A percentile compares a stretch with the other conserved stretches of the same genome.
Evolutionary conservation across 306 rosid genomes (phyloP).

Genomic region (Spatholobus suberectus): DNA sequence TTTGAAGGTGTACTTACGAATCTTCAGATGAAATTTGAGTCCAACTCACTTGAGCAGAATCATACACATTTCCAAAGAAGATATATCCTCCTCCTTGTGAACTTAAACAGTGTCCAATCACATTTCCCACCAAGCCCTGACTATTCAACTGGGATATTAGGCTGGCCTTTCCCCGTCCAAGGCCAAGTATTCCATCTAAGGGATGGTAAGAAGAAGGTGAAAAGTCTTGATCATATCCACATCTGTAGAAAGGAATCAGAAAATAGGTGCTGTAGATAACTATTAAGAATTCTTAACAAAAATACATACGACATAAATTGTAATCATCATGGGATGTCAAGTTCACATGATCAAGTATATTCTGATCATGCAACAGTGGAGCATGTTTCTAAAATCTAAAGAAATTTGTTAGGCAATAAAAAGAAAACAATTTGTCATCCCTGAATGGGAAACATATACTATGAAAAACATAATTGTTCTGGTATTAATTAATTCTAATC

Average conservation of each 20-base stretch:
- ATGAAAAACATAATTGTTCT: background rate
- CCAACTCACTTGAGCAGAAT: conserved; percentile 67
- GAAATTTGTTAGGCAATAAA: background rate
- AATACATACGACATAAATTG: background rate
- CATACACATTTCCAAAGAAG: conserved; percentile 80
- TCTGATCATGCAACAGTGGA: background rate
- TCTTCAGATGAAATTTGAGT: conserved; percentile 64
- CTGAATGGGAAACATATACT: background rate
- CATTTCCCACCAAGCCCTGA: conserved; percentile 71
- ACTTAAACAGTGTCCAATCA: conserved; percentile 89
- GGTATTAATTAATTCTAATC: background rate
- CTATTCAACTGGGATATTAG: conserved; percentile 74
- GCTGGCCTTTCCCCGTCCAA: conserved; percentile 88
- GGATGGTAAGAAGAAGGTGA: conserved; percentile 72
- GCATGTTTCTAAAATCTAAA: background rate
- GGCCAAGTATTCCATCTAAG: conserved; percentile 86
- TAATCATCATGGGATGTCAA: background rate
- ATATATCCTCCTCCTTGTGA: conserved; percentile 86
- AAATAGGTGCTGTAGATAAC: background rate
- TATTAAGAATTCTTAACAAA: background rate
- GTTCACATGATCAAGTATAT: background rate
- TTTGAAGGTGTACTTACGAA: conserved; percentile 57
- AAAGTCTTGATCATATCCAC: conserved; percentile 83
- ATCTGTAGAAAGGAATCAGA: conserved; percentile 53
- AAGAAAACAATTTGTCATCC: background rate